Conservation (phyloP, 257 asterid genomes). For the Salvia splendens region DNA sequence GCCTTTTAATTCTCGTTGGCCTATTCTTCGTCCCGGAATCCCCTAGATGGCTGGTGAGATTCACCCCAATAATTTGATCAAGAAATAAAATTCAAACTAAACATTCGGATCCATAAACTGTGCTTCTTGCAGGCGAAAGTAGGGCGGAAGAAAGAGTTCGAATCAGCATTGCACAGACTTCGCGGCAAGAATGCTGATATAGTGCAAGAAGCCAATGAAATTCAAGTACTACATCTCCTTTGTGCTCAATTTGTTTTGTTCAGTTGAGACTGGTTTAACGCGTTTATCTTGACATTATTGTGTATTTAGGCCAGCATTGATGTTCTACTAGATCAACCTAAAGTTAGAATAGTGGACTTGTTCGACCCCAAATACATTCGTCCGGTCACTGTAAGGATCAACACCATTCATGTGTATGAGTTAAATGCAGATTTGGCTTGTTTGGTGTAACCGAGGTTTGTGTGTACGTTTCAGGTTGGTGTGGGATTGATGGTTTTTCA, state of each 20-base stretch:
- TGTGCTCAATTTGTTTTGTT: neutral
- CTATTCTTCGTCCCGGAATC: conserved; percentile 84
- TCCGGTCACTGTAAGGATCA: conserved; percentile 61
- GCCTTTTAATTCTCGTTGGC: conserved; percentile 64
- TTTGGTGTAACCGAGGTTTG: neutral
- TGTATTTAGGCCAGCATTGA: conserved; percentile 48
- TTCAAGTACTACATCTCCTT: conserved; percentile 45
- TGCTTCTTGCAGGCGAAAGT: conserved; percentile 67
- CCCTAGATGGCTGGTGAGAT: conserved; percentile 93
- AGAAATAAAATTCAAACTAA: neutral
- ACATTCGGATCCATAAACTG: neutral
- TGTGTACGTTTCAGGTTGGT: conserved; percentile 52
- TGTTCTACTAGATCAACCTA: conserved; percentile 54
- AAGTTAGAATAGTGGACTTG: conserved; percentile 57
- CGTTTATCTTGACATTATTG: conserved; percentile 6
- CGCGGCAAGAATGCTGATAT: conserved; percentile 69
- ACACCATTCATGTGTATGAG: neutral
- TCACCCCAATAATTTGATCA: neutral
- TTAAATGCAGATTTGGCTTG: neutral
- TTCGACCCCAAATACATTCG: conserved; percentile 54
- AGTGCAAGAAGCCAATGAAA: conserved; percentile 70
- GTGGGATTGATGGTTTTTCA: conserved; percentile 83
- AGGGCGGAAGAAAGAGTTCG: conserved; percentile 65
- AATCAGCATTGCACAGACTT: conserved; percentile 56
- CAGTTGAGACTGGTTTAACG: neutral